Base-by-base conservation (phyloP, 164 flowering plant species). In the Magnolia kwangsiensis region DNA sequence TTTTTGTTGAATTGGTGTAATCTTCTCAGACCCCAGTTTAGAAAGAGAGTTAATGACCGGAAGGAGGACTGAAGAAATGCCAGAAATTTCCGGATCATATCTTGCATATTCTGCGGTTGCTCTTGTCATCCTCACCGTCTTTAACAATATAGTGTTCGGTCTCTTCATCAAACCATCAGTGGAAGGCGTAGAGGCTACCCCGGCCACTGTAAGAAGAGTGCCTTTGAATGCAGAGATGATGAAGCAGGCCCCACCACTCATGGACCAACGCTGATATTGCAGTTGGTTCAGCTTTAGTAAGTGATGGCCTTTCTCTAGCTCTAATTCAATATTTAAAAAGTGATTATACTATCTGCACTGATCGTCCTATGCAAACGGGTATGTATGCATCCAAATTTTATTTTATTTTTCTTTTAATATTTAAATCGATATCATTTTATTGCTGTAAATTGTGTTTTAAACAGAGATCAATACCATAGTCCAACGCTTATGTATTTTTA, bases 111-210 rank as follows among this genome's bases (percentile, higher is more conserved):
- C 80, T 58, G 85, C 88, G 13, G 67, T 76, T 27, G 82, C 55
- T 61, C 89, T 91, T 14, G 37, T 90, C 23, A 14, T 82, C 23
- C 83, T 91, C 74, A 78, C 93, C 59, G 81, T 91, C 7, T 71
- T 89, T 72, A 89, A 91, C 85, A 91, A 91, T 72, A 71, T 88
- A 10, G 24, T 91, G 4, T 91, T 90, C 73, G 19, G 72, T 9
- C 67, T 87, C 19, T 83, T 90, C 29, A 87, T 91, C 68, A 83
- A 90, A 80, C 96, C 96, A 69, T 51, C 91, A 64, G 75, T 91
- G 21, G 93, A 91, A 80, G 86, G 84, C 67, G 82, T 83, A 63
- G 78, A 77, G n/a, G 0, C 74, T 24, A 59, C 71, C 50, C 63
- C 29, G 24, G 3, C 20, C 7, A 64, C 55, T 19, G 7, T 29